These are phyloP conservation scores for Angomonas deanei DNA, from an alignment of 208 protist species.

Conservation along the genomic window DNA sequence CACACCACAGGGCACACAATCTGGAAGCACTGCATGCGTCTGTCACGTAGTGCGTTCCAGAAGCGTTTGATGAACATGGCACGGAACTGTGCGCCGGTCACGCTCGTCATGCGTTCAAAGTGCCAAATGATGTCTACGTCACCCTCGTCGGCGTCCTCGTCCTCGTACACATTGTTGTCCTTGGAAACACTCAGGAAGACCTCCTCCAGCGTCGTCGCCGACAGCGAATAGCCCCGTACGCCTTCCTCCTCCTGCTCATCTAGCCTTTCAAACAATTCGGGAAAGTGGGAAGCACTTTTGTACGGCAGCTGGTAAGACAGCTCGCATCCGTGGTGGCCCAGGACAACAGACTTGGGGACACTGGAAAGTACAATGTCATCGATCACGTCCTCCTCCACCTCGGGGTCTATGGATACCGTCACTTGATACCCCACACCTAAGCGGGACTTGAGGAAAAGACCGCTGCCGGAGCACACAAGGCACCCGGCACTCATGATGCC, in stretches of 20 bases:
- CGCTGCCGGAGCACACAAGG: slow-evolving; percentile 50
- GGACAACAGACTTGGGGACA: slow-evolving; percentile 22
- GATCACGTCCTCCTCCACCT: slow-evolving; percentile 15
- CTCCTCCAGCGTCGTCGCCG: slow-evolving; percentile 71
- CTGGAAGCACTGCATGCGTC: slow-evolving; percentile 48
- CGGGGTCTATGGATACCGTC: slow-evolving; percentile 24
- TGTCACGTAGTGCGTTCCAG: slow-evolving; percentile 35
- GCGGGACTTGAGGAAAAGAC: slow-evolving; percentile 53
- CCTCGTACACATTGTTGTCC: slow-evolving; percentile 1
- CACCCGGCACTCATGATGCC: slow-evolving; percentile 83
- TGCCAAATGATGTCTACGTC: slow-evolving; percentile 23
- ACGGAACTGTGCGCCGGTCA: slow-evolving; percentile 31
- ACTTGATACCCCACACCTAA: slow-evolving; percentile 59
- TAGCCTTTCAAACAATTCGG: slow-evolving; percentile 29
- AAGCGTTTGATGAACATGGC: slow-evolving; percentile 44
- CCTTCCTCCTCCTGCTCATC: slow-evolving; percentile 22
- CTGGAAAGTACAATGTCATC: slow-evolving; percentile 15
- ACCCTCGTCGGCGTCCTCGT: neutral
- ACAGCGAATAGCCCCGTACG: slow-evolving; percentile 44
- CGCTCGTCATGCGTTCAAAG: slow-evolving; percentile 13
- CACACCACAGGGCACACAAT: slow-evolving; percentile 53
- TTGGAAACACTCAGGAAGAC: slow-evolving; percentile 56
- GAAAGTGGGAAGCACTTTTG: slow-evolving; percentile 25
- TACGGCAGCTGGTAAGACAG: slow-evolving; percentile 48
- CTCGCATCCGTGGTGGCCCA: slow-evolving; percentile 29